These are phyloP conservation scores for Ceratobasidium sp. DNA, from an alignment of 1,284 basidiomycete genomes.

Conservation along the genomic window DNA sequence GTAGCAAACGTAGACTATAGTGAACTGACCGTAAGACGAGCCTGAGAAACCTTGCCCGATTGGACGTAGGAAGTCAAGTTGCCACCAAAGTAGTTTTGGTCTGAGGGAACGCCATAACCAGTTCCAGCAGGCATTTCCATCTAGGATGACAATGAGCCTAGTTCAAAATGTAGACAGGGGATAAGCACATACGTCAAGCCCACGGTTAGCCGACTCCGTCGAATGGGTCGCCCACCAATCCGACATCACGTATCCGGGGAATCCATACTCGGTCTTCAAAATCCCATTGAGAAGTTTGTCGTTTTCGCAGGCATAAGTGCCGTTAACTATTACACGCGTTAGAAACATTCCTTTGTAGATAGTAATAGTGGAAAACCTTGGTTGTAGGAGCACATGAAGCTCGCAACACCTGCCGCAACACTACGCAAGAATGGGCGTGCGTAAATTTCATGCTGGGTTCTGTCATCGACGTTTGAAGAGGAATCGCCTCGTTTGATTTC, in stretches of 20 bases:
- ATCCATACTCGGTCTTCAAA: conserved; percentile 74
- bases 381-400: conserved; percentile 80
- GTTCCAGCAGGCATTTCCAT: conserved; percentile 42
- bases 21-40: conserved; percentile 13
- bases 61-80: conserved; percentile 22
- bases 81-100: conserved; percentile 23
- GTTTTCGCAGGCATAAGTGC: conserved; percentile 83
- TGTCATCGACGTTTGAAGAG: conserved; percentile 77
- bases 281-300: conserved; percentile 77
- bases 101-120: conserved; percentile 19
- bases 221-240: conserved; percentile 47
- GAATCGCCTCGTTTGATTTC: conserved; percentile 66
- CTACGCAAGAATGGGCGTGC: conserved; percentile 76
- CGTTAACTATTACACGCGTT: conserved; percentile 62
- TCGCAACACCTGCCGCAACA: conserved; percentile 78
- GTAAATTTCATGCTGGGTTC: conserved; percentile 79
- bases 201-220: conserved; percentile 36
- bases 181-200: conserved; percentile 40
- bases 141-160: too few relatives aligned
- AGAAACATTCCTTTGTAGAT: background rate
- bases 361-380: background rate
- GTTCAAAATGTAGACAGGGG: too few relatives aligned
- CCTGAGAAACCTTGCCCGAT: background rate
- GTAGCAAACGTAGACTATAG: too few relatives aligned
- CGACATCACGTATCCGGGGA: conserved; percentile 59